These are phyloP conservation scores for Hericium coralloides DNA, from an alignment of 768 basidiomycete genomes.

Conservation along the genomic window DNA sequence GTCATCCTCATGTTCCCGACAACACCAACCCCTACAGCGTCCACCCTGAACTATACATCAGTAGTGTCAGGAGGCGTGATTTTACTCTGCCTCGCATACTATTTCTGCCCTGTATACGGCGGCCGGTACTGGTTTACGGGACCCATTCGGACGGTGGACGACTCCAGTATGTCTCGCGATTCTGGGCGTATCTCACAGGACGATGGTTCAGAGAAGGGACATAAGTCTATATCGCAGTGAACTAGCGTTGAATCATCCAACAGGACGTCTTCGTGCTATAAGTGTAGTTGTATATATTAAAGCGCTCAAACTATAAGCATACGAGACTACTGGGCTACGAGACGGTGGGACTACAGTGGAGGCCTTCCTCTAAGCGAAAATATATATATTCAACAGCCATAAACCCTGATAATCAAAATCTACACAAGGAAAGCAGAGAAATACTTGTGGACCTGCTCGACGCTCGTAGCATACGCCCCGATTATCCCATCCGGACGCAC, in stretches of 20 bases:
- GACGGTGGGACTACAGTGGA: too few species aligned
- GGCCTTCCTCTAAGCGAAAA: too few species aligned
- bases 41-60: slow-evolving; percentile 30
- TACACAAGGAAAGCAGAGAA: not conserved
- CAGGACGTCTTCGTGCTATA: too few species aligned
- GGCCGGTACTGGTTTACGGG: slow-evolving; percentile 2
- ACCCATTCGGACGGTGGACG: not conserved
- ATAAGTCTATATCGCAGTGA: too few species aligned
- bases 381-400: too few species aligned
- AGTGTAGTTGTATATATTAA: too few species aligned
- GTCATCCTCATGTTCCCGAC: slow-evolving; percentile 25
- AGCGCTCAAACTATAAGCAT: too few species aligned
- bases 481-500: slow-evolving; percentile 8
- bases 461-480: not conserved
- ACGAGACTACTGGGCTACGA: too few species aligned
- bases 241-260: too few species aligned
- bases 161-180: not conserved
- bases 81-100: slow-evolving; percentile 15
- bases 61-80: slow-evolving; percentile 27
- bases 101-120: slow-evolving; percentile 1
- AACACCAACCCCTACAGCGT: slow-evolving; percentile 18
- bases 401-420: too few species aligned
- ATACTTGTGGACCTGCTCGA: not conserved
- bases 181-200: too few species aligned
- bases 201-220: too few species aligned